Base-by-base conservation (phyloP, 1,284 basidiomycete species). In the Fistulinella staudtii region DNA sequence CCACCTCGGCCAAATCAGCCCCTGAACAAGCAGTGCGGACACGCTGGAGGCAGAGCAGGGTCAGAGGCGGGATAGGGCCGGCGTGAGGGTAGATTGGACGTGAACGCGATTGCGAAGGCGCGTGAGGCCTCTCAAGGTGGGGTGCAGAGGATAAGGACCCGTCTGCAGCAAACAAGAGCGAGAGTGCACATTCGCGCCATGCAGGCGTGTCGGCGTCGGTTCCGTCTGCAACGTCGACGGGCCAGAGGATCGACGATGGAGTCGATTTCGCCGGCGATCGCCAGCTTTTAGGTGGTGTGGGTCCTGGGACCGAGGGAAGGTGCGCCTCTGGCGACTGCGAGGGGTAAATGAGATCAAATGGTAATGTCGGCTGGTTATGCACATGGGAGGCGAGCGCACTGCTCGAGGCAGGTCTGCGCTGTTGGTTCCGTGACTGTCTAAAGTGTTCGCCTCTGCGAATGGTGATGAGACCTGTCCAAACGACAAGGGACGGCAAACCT, bases 391-490 rank as follows among this genome's bases (percentile, higher is more conserved):
- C 46, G 20, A 58, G 38, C 4, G 45, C 43, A 30, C 17, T 30
- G 24, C 21, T 46, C 1, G 61, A 54, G 9, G 62, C 58, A 24
- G 65, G 67, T 23, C 71, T 71, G 22, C 69, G 61, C 43, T 62
- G 69, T 7, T 75, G 50, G 55, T 86, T 86, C 49, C 77, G 79
- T 20, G 65, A 53, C 51, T 77, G 84, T 39, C 82, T 72, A 48
- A 79, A 85, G 35, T 85, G 79, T 59, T 86, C 84, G 10, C 81
- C 83, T 60, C 82, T 53, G 45, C 5, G 21, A 22, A 34, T 3
- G 21, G 21, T 18, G 29, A 3, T 23, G 41, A 38, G 39, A 37
- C 17, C 20, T 22, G 4, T 23, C 5, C 14, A 25, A n/a, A 24
- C 5, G 9, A 14, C 5, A 11, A 20, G 39, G 17, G 37, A 24